A percentile compares a stretch with the other conserved stretches of the same genome.
Conservation (phyloP, 257 asterid species). For the Capsicum rhomboideum region DNA sequence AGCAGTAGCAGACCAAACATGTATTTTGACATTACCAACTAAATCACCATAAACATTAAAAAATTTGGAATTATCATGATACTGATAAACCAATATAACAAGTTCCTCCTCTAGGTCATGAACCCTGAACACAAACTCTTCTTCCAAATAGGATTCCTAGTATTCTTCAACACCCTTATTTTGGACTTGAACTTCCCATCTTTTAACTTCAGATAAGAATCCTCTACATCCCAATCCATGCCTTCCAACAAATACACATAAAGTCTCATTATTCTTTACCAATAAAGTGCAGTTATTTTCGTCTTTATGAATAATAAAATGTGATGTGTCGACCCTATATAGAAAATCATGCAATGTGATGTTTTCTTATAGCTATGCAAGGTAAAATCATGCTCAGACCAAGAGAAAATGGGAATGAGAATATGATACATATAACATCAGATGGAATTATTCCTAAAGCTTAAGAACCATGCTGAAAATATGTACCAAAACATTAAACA, state of each 20-base stretch:
- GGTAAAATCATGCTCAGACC: no score
- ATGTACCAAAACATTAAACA: no score
- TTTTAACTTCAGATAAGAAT: conserved; percentile 54
- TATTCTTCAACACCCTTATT: conserved; percentile 46
- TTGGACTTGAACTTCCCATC: conserved; percentile 63
- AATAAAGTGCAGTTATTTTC: not conserved
- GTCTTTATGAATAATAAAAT: not conserved
- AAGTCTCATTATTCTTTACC: conserved; percentile 38
- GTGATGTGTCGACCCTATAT: not conserved
- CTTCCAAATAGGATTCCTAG: conserved; percentile 67
- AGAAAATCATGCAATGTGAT: no score
- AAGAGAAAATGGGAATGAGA: no score
- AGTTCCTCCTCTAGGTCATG: conserved; percentile 58
- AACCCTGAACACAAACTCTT: conserved; percentile 72
- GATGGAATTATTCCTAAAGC: no score
- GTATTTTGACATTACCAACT: conserved; percentile 65
- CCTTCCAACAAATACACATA: conserved; percentile 69
- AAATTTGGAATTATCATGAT: conserved; percentile 45
- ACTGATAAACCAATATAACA: conserved; percentile 41
- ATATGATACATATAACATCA: no score
- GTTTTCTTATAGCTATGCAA: no score
- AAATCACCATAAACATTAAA: conserved; percentile 41
- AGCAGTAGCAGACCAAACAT: conserved; percentile 46
- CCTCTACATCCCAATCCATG: conserved; percentile 47
- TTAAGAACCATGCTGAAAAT: no score